phyloP scores from a whole-genome alignment of 108 stramenopile species.

The Mayamaea pseudoterrestris region DNA sequence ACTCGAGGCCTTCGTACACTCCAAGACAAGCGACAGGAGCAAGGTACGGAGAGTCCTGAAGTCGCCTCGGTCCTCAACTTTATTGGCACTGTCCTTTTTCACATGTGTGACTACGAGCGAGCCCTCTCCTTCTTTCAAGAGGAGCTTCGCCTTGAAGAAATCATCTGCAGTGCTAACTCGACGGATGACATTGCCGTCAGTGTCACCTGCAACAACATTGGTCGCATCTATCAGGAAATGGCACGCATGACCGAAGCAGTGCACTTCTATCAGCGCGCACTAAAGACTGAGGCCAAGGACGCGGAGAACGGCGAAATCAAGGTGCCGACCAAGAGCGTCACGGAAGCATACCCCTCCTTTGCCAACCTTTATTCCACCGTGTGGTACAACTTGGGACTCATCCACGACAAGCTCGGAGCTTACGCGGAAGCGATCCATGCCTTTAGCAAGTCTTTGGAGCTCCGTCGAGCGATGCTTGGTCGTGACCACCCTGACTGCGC shows the following conservation, averaged over 20 bases:
- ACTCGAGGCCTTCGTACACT: conserved; percentile 24
- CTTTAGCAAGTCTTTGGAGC: conserved; percentile 29
- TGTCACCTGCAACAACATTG: conserved; percentile 47
- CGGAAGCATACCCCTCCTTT: conserved; percentile 5
- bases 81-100: conserved; percentile 37
- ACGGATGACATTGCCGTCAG: not conserved
- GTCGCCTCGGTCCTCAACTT: conserved; percentile 32
- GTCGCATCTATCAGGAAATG: conserved; percentile 36
- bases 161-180: not conserved
- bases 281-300: not conserved
- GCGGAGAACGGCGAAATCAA: not conserved
- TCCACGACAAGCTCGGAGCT: conserved; percentile 30
- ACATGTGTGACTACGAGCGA: conserved; percentile 19
- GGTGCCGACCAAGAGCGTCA: not conserved
- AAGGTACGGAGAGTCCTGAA: conserved; percentile 16
- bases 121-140: conserved; percentile 31
- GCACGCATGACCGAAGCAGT: conserved; percentile 29
- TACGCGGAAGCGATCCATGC: conserved; percentile 24
- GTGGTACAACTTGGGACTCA: conserved; percentile 44
- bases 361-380: conserved; percentile 36
- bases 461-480: conserved; percentile 28
- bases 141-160: conserved; percentile 29
- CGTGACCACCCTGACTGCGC: conserved; percentile 34
- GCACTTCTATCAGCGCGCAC: conserved; percentile 24
- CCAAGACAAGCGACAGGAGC: conserved; percentile 23